These are phyloP conservation scores for Daldinia decipiens DNA, from an alignment of 495 filamentous ascomycete species.

Conservation along the genomic window DNA sequence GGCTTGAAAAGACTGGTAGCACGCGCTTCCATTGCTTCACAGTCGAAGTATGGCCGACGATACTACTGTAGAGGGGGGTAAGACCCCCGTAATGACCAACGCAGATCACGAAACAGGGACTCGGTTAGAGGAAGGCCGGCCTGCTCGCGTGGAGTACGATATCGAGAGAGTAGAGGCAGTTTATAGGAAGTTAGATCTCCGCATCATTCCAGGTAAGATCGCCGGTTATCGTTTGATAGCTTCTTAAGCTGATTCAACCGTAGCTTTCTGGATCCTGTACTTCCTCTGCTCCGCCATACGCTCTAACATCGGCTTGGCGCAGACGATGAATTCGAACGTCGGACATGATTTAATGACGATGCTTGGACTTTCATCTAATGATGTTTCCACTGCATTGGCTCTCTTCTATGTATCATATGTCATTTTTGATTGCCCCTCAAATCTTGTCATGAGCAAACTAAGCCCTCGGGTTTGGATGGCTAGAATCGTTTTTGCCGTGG, in stretches of 20 bases:
- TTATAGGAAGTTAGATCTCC: constrained; percentile 81
- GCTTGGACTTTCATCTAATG: constrained; percentile 72
- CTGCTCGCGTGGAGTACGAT: constrained; percentile 53
- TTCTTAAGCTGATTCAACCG: constrained; percentile 17
- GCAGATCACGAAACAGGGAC: constrained; percentile 32
- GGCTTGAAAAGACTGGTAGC: constrained; percentile 57
- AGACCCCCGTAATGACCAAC: constrained; percentile 39
- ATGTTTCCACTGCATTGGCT: constrained; percentile 84
- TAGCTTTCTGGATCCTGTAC: constrained; percentile 90
- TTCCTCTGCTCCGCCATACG: constrained; percentile 92
- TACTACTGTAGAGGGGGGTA: constrained; percentile 42
- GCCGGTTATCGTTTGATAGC: not conserved
- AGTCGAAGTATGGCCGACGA: constrained; percentile 59
- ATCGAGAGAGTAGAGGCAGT: constrained; percentile 69
- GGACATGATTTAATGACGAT: constrained; percentile 75
- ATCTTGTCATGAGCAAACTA: constrained; percentile 85
- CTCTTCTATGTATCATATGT: constrained; percentile 94
- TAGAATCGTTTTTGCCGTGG: constrained; percentile 87
- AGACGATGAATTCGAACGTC: constrained; percentile 82
- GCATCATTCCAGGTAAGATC: constrained; percentile 76
- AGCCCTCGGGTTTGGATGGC: constrained; percentile 94
- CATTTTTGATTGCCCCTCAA: constrained; percentile 87
- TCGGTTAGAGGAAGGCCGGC: constrained; percentile 26
- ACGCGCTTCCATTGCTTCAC: constrained; percentile 64
- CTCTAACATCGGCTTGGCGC: constrained; percentile 88